Conservation (phyloP, 208 protist genomes). For the Crithidia mellificae region DNA sequence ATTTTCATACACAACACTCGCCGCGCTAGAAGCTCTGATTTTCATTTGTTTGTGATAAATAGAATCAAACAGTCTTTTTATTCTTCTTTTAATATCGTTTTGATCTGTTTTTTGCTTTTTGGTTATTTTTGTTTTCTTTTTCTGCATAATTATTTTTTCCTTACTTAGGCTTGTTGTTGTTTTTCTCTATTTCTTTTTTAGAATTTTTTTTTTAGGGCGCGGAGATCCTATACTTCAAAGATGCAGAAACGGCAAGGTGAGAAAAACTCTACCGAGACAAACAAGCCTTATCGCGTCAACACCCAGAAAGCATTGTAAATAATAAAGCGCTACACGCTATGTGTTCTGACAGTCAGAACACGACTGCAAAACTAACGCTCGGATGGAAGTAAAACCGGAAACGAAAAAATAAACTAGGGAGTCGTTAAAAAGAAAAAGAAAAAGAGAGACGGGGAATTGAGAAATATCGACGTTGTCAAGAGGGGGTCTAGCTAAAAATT, state of each 20-base stretch:
- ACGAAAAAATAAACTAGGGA: slow-evolving; percentile 10
- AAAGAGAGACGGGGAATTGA: slow-evolving; percentile 3
- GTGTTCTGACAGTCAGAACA: slow-evolving; percentile 18
- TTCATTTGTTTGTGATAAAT: no score
- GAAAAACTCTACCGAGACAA: background rate
- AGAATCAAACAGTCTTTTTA: no score
- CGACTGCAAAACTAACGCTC: slow-evolving; percentile 13
- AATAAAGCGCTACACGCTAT: slow-evolving; percentile 14
- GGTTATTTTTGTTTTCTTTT: no score
- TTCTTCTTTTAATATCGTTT: no score
- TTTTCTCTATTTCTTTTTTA: background rate
- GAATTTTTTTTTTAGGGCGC: background rate
- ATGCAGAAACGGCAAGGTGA: slow-evolving; percentile 1
- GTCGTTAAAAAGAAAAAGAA: slow-evolving; percentile 17
- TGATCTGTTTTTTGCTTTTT: no score
- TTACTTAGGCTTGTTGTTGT: background rate
- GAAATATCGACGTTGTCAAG: slow-evolving; percentile 17
- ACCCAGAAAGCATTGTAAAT: slow-evolving; percentile 20
- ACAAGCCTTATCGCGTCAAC: slow-evolving; percentile 12
- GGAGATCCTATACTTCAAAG: slow-evolving; percentile 17
- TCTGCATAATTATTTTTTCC: slow-evolving; percentile 18
- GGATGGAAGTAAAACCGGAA: slow-evolving; percentile 13
- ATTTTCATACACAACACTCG: no score
- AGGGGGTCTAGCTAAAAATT: slow-evolving; percentile 5
- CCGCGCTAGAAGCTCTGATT: no score